These are phyloP conservation scores for Talaromyces thailandensis DNA, from an alignment of 495 filamentous ascomycete genomes.

Conservation along the genomic window DNA sequence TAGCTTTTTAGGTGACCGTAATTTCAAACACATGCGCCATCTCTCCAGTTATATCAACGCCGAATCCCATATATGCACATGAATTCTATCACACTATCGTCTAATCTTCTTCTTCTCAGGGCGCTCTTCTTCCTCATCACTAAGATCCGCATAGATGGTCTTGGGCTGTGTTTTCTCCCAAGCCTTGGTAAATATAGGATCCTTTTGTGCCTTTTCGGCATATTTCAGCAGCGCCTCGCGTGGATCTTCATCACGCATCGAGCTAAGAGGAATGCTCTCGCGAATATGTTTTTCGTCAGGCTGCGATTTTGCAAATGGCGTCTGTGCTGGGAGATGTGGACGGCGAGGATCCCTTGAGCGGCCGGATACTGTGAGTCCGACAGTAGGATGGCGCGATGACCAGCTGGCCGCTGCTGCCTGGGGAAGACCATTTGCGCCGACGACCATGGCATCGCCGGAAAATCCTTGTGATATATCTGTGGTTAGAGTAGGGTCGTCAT, in stretches of 20 bases:
- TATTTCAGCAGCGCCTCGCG: slow-evolving; percentile 91
- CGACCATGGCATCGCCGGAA: slow-evolving; percentile 72
- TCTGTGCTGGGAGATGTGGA: slow-evolving; percentile 73
- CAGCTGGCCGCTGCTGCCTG: slow-evolving; percentile 40
- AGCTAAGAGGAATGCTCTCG: slow-evolving; percentile 77
- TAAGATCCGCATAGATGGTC: slow-evolving; percentile 85
- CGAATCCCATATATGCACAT: neutral
- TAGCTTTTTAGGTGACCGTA: neutral
- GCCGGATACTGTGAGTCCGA: slow-evolving; percentile 73
- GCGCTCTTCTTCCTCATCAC: slow-evolving; percentile 73
- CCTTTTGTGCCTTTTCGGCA: slow-evolving; percentile 86
- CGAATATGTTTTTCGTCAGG: slow-evolving; percentile 86
- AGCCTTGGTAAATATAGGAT: slow-evolving; percentile 87
- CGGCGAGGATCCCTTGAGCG: slow-evolving; percentile 67
- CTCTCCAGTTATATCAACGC: neutral
- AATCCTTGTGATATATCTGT: slow-evolving; percentile 72
- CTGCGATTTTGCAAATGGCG: slow-evolving; percentile 84
- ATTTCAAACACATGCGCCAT: neutral
- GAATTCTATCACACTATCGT: slow-evolving; percentile 8
- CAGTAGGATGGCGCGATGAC: slow-evolving; percentile 58
- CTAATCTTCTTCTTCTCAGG: slow-evolving; percentile 61
- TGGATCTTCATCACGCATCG: slow-evolving; percentile 96
- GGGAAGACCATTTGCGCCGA: slow-evolving; percentile 38
- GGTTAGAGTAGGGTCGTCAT: slow-evolving; percentile 80
- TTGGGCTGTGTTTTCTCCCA: slow-evolving; percentile 91